Evolutionary conservation across 495 filamentous ascomycete genomes (phyloP), one percentile per base, ranked within the genome.

Genomic region (Hypoxylon cercidicola): DNA sequence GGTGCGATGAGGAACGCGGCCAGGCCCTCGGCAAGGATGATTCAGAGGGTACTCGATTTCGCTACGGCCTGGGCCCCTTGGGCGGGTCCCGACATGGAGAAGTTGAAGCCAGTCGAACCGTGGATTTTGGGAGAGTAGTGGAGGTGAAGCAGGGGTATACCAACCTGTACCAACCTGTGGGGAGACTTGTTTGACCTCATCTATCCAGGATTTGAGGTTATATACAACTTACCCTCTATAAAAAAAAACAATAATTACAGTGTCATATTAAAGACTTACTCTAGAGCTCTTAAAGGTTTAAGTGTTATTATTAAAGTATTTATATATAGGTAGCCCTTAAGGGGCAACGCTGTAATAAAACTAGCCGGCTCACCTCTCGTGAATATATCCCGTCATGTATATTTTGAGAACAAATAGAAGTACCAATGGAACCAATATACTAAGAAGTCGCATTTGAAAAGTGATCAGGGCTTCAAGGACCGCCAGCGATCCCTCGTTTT

Each of bases 401-500:
- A 54, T 32, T 8, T 57, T 48, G 13, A 64, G 13, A 9, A 62
- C 37, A 16, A 69, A 44, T 6, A 69, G 15, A 3, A 72, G 16
- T 0, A 61, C 6, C 12, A 63, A 0, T 0, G 62, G 47, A 0
- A 66, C 16, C 5, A 63, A 37, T 5, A 72, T 10, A 18, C 44
- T 25, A 11, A 72, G 50, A 32, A 69, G 39, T 13, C 60, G 53
- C 34, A 62, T 55, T 34, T 60, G 66, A 40, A 69, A 46, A 23
- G 32, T 16, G 7, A 69, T 34, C 35, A 60, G 37, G 9, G 21
- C 20, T 15, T 59, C 54, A 30, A 66, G 41, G n/a, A 55, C 61
- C 44, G 40, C 55, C 32, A 54, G 37, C 40, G 52, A 48, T 35
- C 55, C 51, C 30, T 64, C 54, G 5, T 15, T 47, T 34, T 57